Percentiles rank a stretch among this genome's conserved stretches.
Evolutionary conservation across 1,284 basidiomycete genomes (phyloP).

Genomic region (Exobasidium cylindrosporum): DNA sequence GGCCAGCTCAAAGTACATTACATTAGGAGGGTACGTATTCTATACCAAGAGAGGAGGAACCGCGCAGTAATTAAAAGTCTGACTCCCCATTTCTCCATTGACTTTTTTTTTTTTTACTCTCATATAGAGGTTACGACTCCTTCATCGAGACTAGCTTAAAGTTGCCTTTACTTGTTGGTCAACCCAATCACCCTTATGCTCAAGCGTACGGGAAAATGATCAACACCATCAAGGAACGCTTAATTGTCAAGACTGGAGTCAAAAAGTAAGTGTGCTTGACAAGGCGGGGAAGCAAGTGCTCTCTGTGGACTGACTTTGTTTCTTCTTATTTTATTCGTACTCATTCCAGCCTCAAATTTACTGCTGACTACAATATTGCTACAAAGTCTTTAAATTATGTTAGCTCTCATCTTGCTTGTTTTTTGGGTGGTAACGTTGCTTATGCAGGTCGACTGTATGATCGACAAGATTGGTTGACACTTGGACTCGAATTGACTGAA

Average conservation of each 20-base stretch:
- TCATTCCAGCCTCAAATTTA: constrained; percentile 23
- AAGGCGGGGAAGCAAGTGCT: too few relatives aligned
- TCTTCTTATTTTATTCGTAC: constrained; percentile 34
- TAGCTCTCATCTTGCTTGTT: constrained; percentile 43
- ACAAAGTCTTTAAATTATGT: constrained; percentile 28
- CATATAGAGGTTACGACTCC: constrained; percentile 12
- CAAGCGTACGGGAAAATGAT: background rate
- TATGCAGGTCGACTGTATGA: constrained; percentile 37
- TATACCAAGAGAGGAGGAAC: too few relatives aligned
- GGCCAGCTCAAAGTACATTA: constrained; percentile 24
- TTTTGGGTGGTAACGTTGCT: constrained; percentile 42
- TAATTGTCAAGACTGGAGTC: constrained; percentile 27
- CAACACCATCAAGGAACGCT: background rate
- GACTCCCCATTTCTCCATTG: too few relatives aligned
- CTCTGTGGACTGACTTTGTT: constrained; percentile 25
- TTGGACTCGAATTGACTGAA: constrained; percentile 35
- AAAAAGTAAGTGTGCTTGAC: too few relatives aligned
- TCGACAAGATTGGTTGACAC: constrained; percentile 18
- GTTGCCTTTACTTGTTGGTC: constrained; percentile 31
- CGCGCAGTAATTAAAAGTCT: constrained; percentile 14
- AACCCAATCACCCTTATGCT: background rate
- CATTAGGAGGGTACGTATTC: constrained; percentile 48
- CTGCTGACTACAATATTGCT: constrained; percentile 32
- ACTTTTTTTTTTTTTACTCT: too few relatives aligned
- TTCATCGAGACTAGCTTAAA: constrained; percentile 44